Conservation (phyloP, 768 basidiomycete species). For the Suillus subluteus region DNA sequence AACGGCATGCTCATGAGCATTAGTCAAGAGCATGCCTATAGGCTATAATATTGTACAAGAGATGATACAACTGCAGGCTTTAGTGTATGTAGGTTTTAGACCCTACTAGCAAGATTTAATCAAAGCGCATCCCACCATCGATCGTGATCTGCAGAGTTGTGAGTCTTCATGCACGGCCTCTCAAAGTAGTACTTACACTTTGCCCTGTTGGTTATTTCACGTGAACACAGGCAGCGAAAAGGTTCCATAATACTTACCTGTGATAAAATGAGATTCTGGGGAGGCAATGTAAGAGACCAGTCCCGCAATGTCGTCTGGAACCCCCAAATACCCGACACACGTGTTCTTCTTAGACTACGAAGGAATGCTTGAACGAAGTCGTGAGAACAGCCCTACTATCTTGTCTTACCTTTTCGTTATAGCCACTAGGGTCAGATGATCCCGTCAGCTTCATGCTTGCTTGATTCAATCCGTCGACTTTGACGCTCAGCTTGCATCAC, state of each 20-base stretch:
- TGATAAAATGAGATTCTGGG: slow-evolving; percentile 31
- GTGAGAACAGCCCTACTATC: not conserved
- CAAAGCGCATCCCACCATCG: slow-evolving; percentile 8
- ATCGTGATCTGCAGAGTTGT: slow-evolving; percentile 8
- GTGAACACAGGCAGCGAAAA: not conserved
- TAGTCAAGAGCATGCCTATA: not conserved
- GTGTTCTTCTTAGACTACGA: slow-evolving; percentile 10
- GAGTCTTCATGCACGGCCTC: not conserved
- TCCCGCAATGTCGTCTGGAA: slow-evolving; percentile 28
- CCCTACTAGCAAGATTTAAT: not conserved
- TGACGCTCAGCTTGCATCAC: not conserved
- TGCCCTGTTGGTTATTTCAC: not conserved
- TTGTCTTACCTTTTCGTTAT: slow-evolving; percentile 9
- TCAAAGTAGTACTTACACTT: not conserved
- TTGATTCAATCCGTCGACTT: not conserved
- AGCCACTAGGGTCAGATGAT: slow-evolving; percentile 1
- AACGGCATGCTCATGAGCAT: not conserved
- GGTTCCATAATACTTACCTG: slow-evolving; percentile 20
- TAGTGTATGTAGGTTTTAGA: too few species aligned
- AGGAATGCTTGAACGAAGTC: not conserved
- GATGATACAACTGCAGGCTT: not conserved
- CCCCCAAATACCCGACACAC: slow-evolving; percentile 12
- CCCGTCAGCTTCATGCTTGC: slow-evolving; percentile 9
- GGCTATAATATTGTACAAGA: not conserved
- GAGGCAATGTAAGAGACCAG: slow-evolving; percentile 34